Percentiles rank a stretch among this genome's conserved stretches.
These are phyloP conservation scores for Diaporthe caulivora DNA, from an alignment of 2,329 filamentous ascomycete genomes.

Conservation along the genomic window DNA sequence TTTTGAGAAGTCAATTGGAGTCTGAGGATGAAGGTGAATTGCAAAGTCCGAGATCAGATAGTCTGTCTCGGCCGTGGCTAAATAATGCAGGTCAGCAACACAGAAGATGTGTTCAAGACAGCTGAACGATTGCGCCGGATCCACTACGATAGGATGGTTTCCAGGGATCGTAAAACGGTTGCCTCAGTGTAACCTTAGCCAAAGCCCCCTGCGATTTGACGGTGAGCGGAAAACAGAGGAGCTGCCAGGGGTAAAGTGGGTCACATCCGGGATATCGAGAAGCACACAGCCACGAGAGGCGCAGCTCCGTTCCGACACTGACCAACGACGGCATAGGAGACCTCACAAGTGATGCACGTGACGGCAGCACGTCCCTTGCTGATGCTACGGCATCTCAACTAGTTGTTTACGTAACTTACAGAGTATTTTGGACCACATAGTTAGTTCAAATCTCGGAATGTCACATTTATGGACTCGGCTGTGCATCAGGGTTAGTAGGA, in stretches of 20 bases:
- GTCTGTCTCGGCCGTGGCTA: constrained; percentile 10
- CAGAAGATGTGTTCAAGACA: constrained; percentile 7
- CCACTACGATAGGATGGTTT: constrained; percentile 21
- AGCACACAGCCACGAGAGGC: constrained; percentile 34
- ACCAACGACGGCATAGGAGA: constrained; percentile 2
- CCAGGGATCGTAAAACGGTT: constrained; percentile 16
- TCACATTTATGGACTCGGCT: background rate
- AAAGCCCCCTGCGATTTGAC: constrained; percentile 13
- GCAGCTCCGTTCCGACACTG: background rate
- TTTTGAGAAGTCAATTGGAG: background rate
- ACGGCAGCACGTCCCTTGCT: background rate
- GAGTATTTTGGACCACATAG: too few relatives aligned
- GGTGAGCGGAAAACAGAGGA: constrained; percentile 16
- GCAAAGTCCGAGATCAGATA: background rate
- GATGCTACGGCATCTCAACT: background rate
- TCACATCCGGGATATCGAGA: constrained; percentile 1
- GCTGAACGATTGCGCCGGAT: background rate
- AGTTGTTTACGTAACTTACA: background rate
- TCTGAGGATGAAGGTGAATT: background rate
- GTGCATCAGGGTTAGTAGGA: background rate
- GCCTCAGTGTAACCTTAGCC: constrained; percentile 6
- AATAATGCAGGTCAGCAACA: constrained; percentile 1
- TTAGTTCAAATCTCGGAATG: background rate
- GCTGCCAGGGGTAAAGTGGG: constrained; percentile 17
- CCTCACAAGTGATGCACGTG: constrained; percentile 23